These are phyloP conservation scores for Erysiphe pisi DNA, from an alignment of 2,329 filamentous ascomycete species.

Conservation along the genomic window DNA sequence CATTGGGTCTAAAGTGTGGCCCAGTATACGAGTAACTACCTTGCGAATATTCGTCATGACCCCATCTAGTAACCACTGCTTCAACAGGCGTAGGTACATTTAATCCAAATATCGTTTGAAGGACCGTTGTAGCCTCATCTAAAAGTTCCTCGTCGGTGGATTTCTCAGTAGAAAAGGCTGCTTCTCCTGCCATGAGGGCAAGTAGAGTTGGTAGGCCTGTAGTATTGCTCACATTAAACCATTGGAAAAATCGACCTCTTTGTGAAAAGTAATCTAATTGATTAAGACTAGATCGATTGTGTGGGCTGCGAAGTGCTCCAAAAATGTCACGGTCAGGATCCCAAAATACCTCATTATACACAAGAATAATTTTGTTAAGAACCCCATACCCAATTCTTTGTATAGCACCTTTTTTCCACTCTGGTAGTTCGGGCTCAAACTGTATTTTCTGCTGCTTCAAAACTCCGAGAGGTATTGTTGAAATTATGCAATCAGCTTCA, in stretches of 20 bases:
- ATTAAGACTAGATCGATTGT: slow-evolving; percentile 56
- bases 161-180: slow-evolving; percentile 76
- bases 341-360: slow-evolving; percentile 88
- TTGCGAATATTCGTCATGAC: slow-evolving; percentile 75
- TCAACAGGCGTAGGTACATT: slow-evolving; percentile 69
- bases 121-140: slow-evolving; percentile 64
- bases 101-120: slow-evolving; percentile 63
- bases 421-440: slow-evolving; percentile 85
- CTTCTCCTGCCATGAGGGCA: slow-evolving; percentile 90
- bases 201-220: slow-evolving; percentile 79
- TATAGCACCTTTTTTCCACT: slow-evolving; percentile 74
- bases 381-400: slow-evolving; percentile 80
- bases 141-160: slow-evolving; percentile 66
- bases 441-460: slow-evolving; percentile 69
- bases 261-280: slow-evolving; percentile 68
- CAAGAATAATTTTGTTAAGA: slow-evolving; percentile 87
- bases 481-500: slow-evolving; percentile 81
- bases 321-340: slow-evolving; percentile 84
- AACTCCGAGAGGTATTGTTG: slow-evolving; percentile 82
- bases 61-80: slow-evolving; percentile 85
- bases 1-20: slow-evolving; percentile 66
- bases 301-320: slow-evolving; percentile 69
- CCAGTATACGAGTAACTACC: slow-evolving; percentile 95
- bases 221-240: slow-evolving; percentile 90
- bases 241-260: slow-evolving; percentile 90